Conservation (phyloP, 2,329 filamentous ascomycete species). For the Balansia obtecta region DNA sequence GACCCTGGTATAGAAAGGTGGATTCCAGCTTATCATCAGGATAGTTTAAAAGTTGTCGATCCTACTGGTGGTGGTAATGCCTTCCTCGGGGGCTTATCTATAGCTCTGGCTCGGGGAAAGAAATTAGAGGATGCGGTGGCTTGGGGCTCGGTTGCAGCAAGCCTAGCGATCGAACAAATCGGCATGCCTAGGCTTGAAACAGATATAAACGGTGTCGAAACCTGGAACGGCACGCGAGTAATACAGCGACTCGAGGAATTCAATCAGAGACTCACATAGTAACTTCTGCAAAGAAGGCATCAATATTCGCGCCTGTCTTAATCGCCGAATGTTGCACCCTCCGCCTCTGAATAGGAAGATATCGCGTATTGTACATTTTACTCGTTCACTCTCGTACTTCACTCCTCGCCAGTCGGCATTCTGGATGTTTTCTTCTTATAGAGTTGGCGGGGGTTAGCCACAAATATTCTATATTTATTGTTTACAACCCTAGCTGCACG, state of each 20-base stretch:
- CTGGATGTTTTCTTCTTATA: background rate
- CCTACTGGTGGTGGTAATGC: slow-evolving; percentile 91
- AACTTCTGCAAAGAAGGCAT: background rate
- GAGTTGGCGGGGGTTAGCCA: background rate
- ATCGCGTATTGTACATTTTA: background rate
- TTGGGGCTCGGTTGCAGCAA: slow-evolving; percentile 73
- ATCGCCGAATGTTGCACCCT: background rate
- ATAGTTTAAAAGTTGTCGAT: slow-evolving; percentile 54
- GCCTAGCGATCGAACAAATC: slow-evolving; percentile 90
- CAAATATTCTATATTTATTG: background rate
- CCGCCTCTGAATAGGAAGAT: no score
- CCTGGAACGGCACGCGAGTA: slow-evolving; percentile 48
- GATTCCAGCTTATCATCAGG: slow-evolving; percentile 64
- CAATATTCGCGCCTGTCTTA: background rate
- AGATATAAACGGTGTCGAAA: slow-evolving; percentile 35
- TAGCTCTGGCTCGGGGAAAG: slow-evolving; percentile 47
- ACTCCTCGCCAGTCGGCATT: background rate
- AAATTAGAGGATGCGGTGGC: slow-evolving; percentile 56
- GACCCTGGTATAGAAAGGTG: slow-evolving; percentile 57
- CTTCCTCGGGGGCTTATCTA: slow-evolving; percentile 55
- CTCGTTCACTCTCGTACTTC: background rate
- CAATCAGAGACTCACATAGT: background rate
- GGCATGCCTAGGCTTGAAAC: slow-evolving; percentile 55
- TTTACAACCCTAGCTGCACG: background rate
- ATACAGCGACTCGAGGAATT: slow-evolving; percentile 41